These are phyloP conservation scores for Uncinocarpus reesii DNA, from an alignment of 2,329 filamentous ascomycete species.

Conservation along the genomic window DNA sequence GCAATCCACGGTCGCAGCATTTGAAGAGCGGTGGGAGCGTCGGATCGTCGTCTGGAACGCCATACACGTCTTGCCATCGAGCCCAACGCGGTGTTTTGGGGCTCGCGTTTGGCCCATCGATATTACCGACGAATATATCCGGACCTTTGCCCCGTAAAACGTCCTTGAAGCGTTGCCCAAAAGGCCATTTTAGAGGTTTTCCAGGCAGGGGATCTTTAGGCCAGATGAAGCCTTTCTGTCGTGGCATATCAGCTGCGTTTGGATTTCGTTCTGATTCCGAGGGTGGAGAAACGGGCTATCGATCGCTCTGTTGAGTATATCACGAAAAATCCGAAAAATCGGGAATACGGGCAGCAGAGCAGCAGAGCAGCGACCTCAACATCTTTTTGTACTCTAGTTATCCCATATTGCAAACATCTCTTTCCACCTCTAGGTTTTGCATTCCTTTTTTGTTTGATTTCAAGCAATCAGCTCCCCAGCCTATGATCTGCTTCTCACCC, in stretches of 20 bases:
- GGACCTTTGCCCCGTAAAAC: slow-evolving; percentile 33
- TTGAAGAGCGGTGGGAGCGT: slow-evolving; percentile 9
- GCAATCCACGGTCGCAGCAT: slow-evolving; percentile 19
- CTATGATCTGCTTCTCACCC: not conserved
- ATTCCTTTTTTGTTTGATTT: not conserved
- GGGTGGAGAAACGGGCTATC: too few relatives aligned
- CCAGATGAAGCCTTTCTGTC: slow-evolving; percentile 27
- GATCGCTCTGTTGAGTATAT: too few relatives aligned
- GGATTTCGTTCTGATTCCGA: not conserved
- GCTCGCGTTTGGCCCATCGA: slow-evolving; percentile 13
- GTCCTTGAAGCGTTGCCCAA: slow-evolving; percentile 28
- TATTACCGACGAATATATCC: slow-evolving; percentile 33
- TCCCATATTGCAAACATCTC: not conserved
- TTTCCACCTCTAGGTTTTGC: not conserved
- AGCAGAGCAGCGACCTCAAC: too few relatives aligned
- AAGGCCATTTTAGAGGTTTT: slow-evolving; percentile 25
- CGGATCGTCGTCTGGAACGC: slow-evolving; percentile 10
- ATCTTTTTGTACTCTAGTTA: too few relatives aligned
- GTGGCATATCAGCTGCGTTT: not conserved
- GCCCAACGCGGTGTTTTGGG: slow-evolving; percentile 16
- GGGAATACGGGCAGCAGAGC: too few relatives aligned
- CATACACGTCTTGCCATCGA: slow-evolving; percentile 17
- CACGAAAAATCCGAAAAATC: too few relatives aligned
- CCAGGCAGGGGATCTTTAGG: slow-evolving; percentile 31
- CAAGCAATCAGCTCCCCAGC: not conserved